These are phyloP conservation scores for Lodderomyces margitis DNA, from an alignment of 1,139 yeast genomes.

Conservation along the genomic window DNA sequence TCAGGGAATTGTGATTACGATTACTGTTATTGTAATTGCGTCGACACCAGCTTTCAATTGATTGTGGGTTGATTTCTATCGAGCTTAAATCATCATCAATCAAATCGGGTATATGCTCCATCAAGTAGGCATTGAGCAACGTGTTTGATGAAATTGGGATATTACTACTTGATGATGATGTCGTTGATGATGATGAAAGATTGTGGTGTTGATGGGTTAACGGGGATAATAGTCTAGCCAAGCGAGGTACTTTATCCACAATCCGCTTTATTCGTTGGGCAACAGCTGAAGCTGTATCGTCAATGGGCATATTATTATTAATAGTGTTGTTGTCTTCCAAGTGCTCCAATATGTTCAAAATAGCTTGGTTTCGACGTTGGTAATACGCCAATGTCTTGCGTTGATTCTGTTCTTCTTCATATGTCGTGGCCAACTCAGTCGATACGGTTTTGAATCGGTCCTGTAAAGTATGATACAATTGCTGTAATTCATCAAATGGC, in stretches of 20 bases:
- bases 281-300: constrained; percentile 7
- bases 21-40: too few relatives aligned
- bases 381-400: constrained; percentile 35
- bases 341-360: constrained; percentile 30
- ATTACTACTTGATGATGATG: too few relatives aligned
- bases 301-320: background rate
- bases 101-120: constrained; percentile 38
- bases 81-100: constrained; percentile 37
- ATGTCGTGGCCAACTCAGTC: constrained; percentile 19
- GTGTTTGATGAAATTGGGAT: constrained; percentile 11
- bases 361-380: constrained; percentile 39
- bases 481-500: constrained; percentile 11
- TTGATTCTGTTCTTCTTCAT: constrained; percentile 32
- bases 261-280: constrained; percentile 23
- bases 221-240: constrained; percentile 18
- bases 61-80: constrained; percentile 41
- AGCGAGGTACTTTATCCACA: constrained; percentile 22
- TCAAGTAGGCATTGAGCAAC: constrained; percentile 19
- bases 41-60: constrained; percentile 38
- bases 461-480: constrained; percentile 27
- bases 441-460: constrained; percentile 28
- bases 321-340: constrained; percentile 15
- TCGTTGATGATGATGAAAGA: too few relatives aligned
- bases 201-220: constrained; percentile 10
- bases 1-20: background rate